Base-by-base conservation (phyloP, 1,139 yeast genomes). In the Lodderomyces jiufengensis region DNA sequence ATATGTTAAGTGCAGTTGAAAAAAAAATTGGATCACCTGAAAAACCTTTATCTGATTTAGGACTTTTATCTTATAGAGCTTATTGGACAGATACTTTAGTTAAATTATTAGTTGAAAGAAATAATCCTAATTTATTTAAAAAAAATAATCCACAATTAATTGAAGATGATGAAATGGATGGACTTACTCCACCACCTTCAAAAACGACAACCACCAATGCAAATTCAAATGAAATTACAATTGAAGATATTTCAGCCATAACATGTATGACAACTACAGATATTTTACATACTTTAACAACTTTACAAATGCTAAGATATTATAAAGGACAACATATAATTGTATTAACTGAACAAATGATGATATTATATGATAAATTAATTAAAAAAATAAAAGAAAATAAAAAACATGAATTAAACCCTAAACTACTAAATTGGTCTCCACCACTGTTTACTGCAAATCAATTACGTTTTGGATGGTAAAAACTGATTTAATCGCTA, bases 201-300 rank as follows among this genome's bases (percentile, higher is more conserved):
- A 38, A 47, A 8, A 33, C 38, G 24, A 23, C 32, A 13, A n/a
- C 36, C 2, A 36, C 50, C 32, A 46, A 42, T 16, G 40, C 43
- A 3, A 39, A 46, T 29, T 55, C 70, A 12, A 59, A 70, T 24
- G 97, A 88, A 47, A 78, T 86, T 31, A 87, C 97, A 8, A 88
- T 92, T 41, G 99, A 92, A 52, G 98, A 92, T 50, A 83, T 92
- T 15, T 84, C 97, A 16, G 66, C 81, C 9, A 63, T 80, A 32
- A 87, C 97, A 0, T 78, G 97, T 16, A 92, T 92, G 96, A 92
- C 98, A 3, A 90, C 97, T 1, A 85, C 95, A 1, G 98, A 92
- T 60, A 87, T 94, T 36, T 63, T 92, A 36, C 97, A 92, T 55
- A 94, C 98, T 0, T 73, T 95, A 36, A 94, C 94, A 46, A 87